Evolutionary conservation across 176 grass and related monocot species (phyloP).

Genomic region (Ananas comosus): DNA sequence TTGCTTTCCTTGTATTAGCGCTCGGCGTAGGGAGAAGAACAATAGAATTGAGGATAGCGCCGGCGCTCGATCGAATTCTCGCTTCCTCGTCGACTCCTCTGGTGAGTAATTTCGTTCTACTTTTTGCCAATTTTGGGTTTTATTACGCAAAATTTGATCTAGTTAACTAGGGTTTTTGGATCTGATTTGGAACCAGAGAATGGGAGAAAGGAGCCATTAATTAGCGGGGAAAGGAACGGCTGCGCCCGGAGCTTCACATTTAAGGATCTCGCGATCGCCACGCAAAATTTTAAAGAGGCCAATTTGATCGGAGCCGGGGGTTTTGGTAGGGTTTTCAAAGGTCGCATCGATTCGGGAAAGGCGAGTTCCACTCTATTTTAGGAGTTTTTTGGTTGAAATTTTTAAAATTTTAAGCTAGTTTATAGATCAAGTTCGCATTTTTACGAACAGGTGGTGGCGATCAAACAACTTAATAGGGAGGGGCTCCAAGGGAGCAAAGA

Average conservation of each 20-base stretch:
- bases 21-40: conserved; percentile 18
- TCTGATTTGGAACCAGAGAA: conserved; percentile 17
- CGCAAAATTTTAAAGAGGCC: conserved; percentile 58
- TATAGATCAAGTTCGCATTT: conserved; percentile 1
- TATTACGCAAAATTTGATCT: background rate
- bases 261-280: conserved; percentile 64
- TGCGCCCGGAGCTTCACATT: conserved; percentile 78
- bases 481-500: conserved; percentile 72
- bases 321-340: conserved; percentile 91
- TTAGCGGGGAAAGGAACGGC: conserved; percentile 32
- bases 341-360: conserved; percentile 52
- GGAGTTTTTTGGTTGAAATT: background rate
- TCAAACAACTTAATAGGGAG: conserved; percentile 77
- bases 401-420: background rate
- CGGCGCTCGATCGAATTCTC: conserved; percentile 29
- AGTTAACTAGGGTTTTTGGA: conserved; percentile 10
- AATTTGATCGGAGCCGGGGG: conserved; percentile 90
- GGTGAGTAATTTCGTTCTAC: conserved; percentile 21
- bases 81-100: conserved; percentile 34
- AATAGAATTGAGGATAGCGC: conserved; percentile 29
- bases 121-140: conserved; percentile 3
- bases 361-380: conserved; percentile 21
- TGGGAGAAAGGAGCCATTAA: conserved; percentile 36
- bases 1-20: conserved; percentile 60
- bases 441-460: conserved; percentile 56